These are phyloP conservation scores for Ceratocystis variospora DNA, from an alignment of 2,329 filamentous ascomycete species.

Conservation along the genomic window DNA sequence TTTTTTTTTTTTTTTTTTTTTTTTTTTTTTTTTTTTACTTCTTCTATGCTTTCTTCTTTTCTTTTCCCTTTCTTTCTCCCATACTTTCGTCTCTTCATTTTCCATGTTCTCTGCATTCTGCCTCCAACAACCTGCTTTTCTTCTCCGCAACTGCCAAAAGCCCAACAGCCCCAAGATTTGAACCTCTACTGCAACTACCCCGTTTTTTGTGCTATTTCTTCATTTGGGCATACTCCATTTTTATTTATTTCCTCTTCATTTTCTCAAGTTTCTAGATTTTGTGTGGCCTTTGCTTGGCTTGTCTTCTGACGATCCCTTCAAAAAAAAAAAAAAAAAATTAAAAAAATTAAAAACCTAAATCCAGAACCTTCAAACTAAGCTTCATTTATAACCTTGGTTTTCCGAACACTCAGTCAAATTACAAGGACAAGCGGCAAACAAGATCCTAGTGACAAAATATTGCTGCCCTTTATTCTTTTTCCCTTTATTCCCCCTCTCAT, in stretches of 20 bases:
- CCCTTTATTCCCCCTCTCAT: not conserved
- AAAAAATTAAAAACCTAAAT: not conserved
- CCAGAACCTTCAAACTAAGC: too few relatives aligned
- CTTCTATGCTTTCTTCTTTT: not conserved
- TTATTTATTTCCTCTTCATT: not conserved
- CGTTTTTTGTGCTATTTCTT: not conserved
- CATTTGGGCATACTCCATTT: not conserved
- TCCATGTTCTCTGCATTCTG: not conserved
- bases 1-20: not conserved
- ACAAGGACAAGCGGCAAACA: not conserved
- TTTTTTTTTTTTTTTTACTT: not conserved
- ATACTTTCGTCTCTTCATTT: not conserved
- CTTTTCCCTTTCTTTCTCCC: not conserved
- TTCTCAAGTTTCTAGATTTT: not conserved
- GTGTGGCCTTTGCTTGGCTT: not conserved
- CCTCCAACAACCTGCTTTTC: not conserved
- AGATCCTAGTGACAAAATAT: not conserved
- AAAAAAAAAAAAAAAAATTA: not conserved
- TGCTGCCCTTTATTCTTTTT: not conserved
- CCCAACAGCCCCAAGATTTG: not conserved
- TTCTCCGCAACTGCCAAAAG: not conserved
- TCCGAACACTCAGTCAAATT: too few relatives aligned
- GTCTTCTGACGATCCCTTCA: slow-evolving; percentile 1
- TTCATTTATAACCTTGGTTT: too few relatives aligned
- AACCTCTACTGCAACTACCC: not conserved